Conservation (phyloP, 495 filamentous ascomycete genomes). For the Aspergillus hancockii region DNA sequence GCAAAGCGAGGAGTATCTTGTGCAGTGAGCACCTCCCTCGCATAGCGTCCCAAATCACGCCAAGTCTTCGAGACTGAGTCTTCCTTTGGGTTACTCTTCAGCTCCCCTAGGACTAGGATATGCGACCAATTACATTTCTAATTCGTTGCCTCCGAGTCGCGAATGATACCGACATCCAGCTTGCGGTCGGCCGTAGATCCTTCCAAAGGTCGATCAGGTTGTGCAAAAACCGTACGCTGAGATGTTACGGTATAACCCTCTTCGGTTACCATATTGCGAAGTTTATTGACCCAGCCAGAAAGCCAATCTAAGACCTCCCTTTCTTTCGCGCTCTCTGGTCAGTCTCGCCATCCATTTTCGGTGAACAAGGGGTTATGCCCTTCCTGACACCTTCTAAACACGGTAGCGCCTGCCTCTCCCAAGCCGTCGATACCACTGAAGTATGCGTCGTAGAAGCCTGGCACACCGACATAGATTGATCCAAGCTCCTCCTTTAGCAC, state of each 20-base stretch:
- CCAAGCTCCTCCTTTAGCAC: conserved; percentile 14
- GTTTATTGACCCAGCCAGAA: not conserved
- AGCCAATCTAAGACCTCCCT: conserved; percentile 9
- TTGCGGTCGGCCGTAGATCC: conserved; percentile 7
- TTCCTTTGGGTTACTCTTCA: conserved; percentile 17
- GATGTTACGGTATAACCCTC: not conserved
- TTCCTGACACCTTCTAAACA: not conserved
- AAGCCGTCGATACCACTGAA: conserved; percentile 5
- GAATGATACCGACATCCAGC: conserved; percentile 4
- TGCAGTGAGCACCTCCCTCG: conserved; percentile 7
- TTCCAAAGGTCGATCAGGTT: conserved; percentile 1
- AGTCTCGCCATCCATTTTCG: conserved; percentile 4
- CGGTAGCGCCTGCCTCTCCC: not conserved
- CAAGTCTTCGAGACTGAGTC: conserved; percentile 13
- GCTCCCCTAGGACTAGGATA: conserved; percentile 20
- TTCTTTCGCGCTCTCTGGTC: conserved; percentile 2
- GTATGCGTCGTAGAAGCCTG: conserved; percentile 3
- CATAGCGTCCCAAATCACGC: conserved; percentile 19
- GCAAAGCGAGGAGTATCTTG: conserved; percentile 22
- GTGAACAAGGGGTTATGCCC: not conserved
- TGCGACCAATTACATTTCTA: conserved; percentile 13
- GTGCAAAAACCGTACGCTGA: not conserved
- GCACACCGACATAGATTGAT: conserved; percentile 4
- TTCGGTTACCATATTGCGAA: not conserved
- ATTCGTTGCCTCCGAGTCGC: not conserved